Base-by-base conservation (phyloP, 1,284 basidiomycete genomes). In the Trichosporon sp. region DNA sequence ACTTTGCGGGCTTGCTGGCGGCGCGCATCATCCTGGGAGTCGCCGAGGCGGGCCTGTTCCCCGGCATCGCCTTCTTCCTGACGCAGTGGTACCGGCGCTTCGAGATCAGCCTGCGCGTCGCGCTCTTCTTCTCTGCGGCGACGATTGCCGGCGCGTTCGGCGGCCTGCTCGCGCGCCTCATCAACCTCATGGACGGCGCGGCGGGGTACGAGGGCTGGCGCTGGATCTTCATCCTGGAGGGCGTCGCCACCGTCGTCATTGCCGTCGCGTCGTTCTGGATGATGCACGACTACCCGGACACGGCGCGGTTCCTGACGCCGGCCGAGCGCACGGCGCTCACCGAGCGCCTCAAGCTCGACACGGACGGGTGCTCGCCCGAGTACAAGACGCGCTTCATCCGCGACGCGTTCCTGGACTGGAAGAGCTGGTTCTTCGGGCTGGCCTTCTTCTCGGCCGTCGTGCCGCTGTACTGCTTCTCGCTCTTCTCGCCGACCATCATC, bases 161-260 rank as follows among this genome's bases (percentile, higher is more conserved):
- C 1, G 83, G 82, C 64, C 73, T 84, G 0, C 76, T 83, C 9
- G 78, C 78, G 18, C 77, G 79, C 38, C 72, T 79, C 3, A 79
- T 84, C 69, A 77, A 79, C 69, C 75, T 81, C 66, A 84, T 84
- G 81, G 75, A 82, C 67, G 82, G 80, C n/a, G 72, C 77, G 8
- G 76, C 73, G 12, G 77, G 76, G 3, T 77, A 77, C 69, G 73
- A 77, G 15, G 82, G 82, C 1, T 83, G 80, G 80, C 67, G 73
- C 62, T 91, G 90, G 90, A 90, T 91, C 77, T 91, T 92, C 81
- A 91, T 92, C 70, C 82, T 92, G 3, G 91, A 92, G 80, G 91
- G 91, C 3, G 83, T 92, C 38, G 84, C 84, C 21, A 92, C 91
- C 1, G 86, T 92, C 29, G 11, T 91, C 23, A 88, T 88, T 2